phyloP scores from a whole-genome alignment of 192 early-diverging fungal genomes.

The Rhizoclosmatium sp. region DNA sequence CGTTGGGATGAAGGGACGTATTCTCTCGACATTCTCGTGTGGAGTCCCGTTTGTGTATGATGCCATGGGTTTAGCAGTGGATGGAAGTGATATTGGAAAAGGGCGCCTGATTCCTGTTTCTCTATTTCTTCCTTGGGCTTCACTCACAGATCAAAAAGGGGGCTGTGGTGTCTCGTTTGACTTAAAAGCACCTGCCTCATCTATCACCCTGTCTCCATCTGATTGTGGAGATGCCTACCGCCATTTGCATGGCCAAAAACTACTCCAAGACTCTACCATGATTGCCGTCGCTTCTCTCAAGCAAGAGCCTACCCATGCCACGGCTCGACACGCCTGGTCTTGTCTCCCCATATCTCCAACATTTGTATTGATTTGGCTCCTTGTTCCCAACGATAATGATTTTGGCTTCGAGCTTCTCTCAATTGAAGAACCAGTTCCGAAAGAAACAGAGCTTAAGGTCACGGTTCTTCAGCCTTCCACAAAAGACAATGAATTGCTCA shows the following conservation, averaged over 20 bases:
- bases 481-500: not conserved
- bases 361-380: slow-evolving; percentile 8
- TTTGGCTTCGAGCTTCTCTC: slow-evolving; percentile 25
- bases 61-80: slow-evolving; percentile 3
- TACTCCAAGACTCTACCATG: slow-evolving; percentile 11
- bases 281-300: slow-evolving; percentile 14
- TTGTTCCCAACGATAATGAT: slow-evolving; percentile 4
- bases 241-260: not conserved
- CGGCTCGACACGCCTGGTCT: slow-evolving; percentile 3
- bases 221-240: not conserved
- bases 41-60: slow-evolving; percentile 16
- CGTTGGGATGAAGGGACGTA: slow-evolving; percentile 11
- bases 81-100: slow-evolving; percentile 25
- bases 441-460: not conserved
- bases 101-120: slow-evolving; percentile 10
- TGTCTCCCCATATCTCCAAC: slow-evolving; percentile 12
- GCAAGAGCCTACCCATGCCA: not conserved
- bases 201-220: not conserved
- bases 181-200: not conserved
- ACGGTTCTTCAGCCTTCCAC: not conserved
- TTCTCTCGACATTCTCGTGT: slow-evolving; percentile 14
- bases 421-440: not conserved
- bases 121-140: slow-evolving; percentile 22
- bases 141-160: slow-evolving; percentile 6
- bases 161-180: slow-evolving; percentile 8